Base-by-base conservation (phyloP, 441 rosid species). In the Biscutella laevigata region DNA sequence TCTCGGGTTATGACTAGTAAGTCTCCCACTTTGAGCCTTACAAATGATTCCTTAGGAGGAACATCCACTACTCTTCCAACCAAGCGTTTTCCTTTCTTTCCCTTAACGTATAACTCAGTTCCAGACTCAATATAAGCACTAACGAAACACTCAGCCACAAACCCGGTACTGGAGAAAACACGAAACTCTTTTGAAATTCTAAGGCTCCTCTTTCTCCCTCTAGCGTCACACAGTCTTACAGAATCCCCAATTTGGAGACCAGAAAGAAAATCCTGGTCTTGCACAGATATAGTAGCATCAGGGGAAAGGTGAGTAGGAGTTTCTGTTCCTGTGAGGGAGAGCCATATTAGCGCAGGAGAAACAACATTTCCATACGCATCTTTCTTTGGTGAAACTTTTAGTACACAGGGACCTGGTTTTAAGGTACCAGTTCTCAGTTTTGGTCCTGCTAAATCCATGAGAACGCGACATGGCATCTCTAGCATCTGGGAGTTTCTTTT, bases 371-470 rank as follows among this genome's bases (percentile, higher is more conserved):
- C 84, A 10, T 68, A 61, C 37, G 80, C 83, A 66, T 71, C 64
- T 77, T 65, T 80, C 68, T 80, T 61, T 12, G 87, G 78, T 26
- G 83, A 74, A 52, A 83, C 53, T 74, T 83, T 83, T 32, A 68
- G 60, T 43, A 78, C 81, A 40, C 81, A 66, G 2, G 84, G 91
- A 56, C 87, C 87, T 25, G 83, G 72, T 55, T 71, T 73, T 28
- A 80, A 51, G 28, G 72, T 68, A 30, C 72, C 79, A 1, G 87
- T 83, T 47, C 87, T 81, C 52, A 83, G 77, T 61, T 83, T 83
- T 54, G 91, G 91, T 60, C 91, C 87, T 0, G 83, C 91, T 71
- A 83, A 71, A 70, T 83, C 91, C 84, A 80, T 83, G 58, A 78
- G 87, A 70, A 80, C 61, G 13, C 79, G 79, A 55, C 87, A 83